Base-by-base conservation (phyloP, 495 filamentous ascomycete species). In the Penicillium crystallinum region DNA sequence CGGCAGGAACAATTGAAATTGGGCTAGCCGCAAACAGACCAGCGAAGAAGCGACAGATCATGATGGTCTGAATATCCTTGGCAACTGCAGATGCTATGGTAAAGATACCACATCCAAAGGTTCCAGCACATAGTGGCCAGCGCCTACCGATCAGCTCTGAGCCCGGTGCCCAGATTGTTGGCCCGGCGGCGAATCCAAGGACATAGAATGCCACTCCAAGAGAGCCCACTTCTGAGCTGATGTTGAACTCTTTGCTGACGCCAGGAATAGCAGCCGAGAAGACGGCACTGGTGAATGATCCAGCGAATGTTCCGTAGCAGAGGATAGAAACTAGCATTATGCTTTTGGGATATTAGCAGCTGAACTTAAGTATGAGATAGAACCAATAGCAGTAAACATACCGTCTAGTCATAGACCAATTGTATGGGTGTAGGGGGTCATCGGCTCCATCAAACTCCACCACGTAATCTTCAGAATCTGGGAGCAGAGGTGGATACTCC, bases 131-230 rank as follows among this genome's bases (percentile, higher is more conserved):
- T 9, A 85, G 55, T 2, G 80, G 81, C 50, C 54, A 53, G 31
- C 72, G 75, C 22, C 76, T 59, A 4, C 90, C 90, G 54, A 81
- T 81, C 38, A 95, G 70, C 63, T 96, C 91, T 10, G 85, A 89
- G 4, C 87, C 65, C 0, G 91, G 91, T 0, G 75, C 80, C 72
- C 75, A 85, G 8, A 83, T 48, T 0, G 77, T 62, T 11, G 82
- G 78, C 15, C 81, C 82, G 0, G 75, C 46, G 1, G 68, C 67
- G 40, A 74, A 72, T 0, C 74, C 80, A n/a, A 85, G 57, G 0
- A 85, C 68, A 42, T 77, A 77, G 1, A 85, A 58, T 14, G 64
- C 68, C 1, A 76, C 75, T 11, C 78, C 81, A 10, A 81, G 61
- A 0, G 73, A 73, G 30, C 67, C 76, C 8, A 81, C 76, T 49